Conservation (phyloP, 2,329 filamentous ascomycete species). For the Akanthomyces dipterigenus region DNA sequence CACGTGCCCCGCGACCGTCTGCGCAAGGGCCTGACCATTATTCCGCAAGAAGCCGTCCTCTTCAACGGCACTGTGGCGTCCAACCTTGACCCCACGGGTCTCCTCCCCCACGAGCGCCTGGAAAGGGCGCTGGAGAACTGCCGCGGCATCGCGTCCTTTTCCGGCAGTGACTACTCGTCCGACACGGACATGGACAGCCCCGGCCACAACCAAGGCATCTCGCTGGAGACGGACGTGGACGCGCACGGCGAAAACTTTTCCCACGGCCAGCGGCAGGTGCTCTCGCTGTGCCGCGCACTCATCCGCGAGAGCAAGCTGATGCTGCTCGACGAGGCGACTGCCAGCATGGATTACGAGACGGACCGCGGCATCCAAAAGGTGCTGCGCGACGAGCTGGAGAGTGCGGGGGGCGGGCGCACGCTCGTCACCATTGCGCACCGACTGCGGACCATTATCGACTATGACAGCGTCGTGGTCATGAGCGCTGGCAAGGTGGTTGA, state of each 20-base stretch:
- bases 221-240: slow-evolving; percentile 41
- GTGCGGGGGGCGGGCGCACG: slow-evolving; percentile 35
- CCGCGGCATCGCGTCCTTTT: slow-evolving; percentile 49
- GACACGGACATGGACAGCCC: slow-evolving; percentile 18
- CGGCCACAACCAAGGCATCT: slow-evolving; percentile 21
- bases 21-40: slow-evolving; percentile 49
- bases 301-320: slow-evolving; percentile 49
- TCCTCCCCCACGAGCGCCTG: slow-evolving; percentile 46
- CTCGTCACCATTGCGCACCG: slow-evolving; percentile 53
- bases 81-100: slow-evolving; percentile 59
- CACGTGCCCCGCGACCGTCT: slow-evolving; percentile 42
- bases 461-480: slow-evolving; percentile 53
- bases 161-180: slow-evolving; percentile 30
- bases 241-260: slow-evolving; percentile 50
- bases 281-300: slow-evolving; percentile 50
- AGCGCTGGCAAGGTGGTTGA: slow-evolving; percentile 46
- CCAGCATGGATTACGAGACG: slow-evolving; percentile 53
- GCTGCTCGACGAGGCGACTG: slow-evolving; percentile 52
- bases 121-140: slow-evolving; percentile 56
- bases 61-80: slow-evolving; percentile 46
- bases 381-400: slow-evolving; percentile 41
- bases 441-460: slow-evolving; percentile 52
- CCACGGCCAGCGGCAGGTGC: slow-evolving; percentile 51
- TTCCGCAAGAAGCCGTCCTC: slow-evolving; percentile 52
- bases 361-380: slow-evolving; percentile 50